Percentiles rank a stretch among this genome's conserved stretches.
Evolutionary conservation across 2,329 filamentous ascomycete genomes (phyloP).

Genomic region (Ophiognomonia clavigignenti-juglandacearum): DNA sequence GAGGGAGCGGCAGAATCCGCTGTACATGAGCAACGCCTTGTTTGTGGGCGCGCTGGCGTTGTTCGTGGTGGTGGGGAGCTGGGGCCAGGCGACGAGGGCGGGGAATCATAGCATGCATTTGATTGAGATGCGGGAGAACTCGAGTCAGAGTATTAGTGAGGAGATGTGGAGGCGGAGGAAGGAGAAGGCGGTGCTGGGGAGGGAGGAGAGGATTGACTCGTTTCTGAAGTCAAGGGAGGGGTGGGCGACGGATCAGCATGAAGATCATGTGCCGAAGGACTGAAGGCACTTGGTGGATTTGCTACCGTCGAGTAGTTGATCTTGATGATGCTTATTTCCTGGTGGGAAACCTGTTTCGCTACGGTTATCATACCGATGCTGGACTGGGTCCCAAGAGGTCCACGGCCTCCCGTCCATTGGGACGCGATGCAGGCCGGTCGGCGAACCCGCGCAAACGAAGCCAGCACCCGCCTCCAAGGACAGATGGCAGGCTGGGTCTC

Average conservation of each 20-base stretch:
- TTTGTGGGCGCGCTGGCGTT: constrained; percentile 71
- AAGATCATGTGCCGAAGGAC: constrained; percentile 1
- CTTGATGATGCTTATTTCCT: not conserved
- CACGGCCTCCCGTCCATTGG: constrained; percentile 5
- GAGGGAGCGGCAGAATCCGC: constrained; percentile 43
- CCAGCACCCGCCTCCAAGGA: too few relatives aligned
- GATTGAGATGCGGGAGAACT: constrained; percentile 61
- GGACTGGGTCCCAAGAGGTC: not conserved
- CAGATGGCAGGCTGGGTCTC: too few relatives aligned
- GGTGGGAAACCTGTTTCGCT: not conserved
- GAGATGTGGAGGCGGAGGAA: constrained; percentile 49
- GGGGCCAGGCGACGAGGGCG: constrained; percentile 68
- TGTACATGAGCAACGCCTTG: constrained; percentile 72
- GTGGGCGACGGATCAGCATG: constrained; percentile 22
- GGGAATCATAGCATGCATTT: constrained; percentile 57
- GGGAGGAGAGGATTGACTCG: constrained; percentile 65
- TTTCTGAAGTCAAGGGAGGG: constrained; percentile 71
- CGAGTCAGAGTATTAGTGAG: constrained; percentile 61
- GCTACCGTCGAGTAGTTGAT: not conserved
- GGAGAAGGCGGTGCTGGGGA: constrained; percentile 45
- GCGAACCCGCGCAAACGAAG: too few relatives aligned
- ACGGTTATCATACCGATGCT: not conserved
- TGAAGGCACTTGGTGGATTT: not conserved
- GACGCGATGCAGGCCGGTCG: too few relatives aligned
- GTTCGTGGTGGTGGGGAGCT: constrained; percentile 63